A percentile compares a stretch with the other conserved stretches of the same genome.
phyloP scores from a whole-genome alignment of 2,329 filamentous ascomycete species.

The Diaporthe longicolla region DNA sequence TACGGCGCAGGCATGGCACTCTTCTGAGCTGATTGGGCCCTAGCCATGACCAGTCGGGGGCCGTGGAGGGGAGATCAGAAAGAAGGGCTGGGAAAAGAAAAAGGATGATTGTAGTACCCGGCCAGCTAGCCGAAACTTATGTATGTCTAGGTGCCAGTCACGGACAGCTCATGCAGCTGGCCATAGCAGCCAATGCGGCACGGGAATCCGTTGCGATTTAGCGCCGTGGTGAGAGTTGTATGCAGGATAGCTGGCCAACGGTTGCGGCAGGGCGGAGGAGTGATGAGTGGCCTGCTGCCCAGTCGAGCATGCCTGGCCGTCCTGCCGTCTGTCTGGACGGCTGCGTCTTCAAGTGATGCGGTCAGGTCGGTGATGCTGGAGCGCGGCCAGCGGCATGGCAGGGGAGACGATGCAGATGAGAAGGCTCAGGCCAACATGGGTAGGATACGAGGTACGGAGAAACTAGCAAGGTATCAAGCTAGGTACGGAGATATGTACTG shows the following conservation, averaged over 20 bases:
- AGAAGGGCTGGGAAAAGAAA: constrained; percentile 42
- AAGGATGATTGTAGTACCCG: constrained; percentile 41
- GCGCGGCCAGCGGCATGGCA: constrained; percentile 30
- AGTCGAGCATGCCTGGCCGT: not conserved
- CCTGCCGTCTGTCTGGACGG: not conserved
- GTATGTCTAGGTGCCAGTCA: constrained; percentile 36
- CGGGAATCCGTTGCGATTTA: constrained; percentile 37
- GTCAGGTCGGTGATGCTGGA: constrained; percentile 22
- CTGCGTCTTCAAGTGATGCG: constrained; percentile 23
- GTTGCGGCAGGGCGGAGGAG: constrained; percentile 26
- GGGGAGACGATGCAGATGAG: not conserved
- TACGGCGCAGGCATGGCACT: constrained; percentile 65
- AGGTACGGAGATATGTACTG: constrained; percentile 20
- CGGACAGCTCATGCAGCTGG: constrained; percentile 40
- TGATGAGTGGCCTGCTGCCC: not conserved
- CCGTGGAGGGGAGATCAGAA: constrained; percentile 47
- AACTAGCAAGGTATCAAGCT: constrained; percentile 25
- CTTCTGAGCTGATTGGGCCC: constrained; percentile 44
- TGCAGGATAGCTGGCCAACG: constrained; percentile 27
- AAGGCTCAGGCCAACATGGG: not conserved
- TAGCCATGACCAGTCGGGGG: constrained; percentile 43
- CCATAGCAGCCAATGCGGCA: constrained; percentile 42
- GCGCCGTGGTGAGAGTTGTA: constrained; percentile 37
- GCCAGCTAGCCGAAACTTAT: constrained; percentile 34
- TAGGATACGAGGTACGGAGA: constrained; percentile 34